A percentile compares a stretch with the other conserved stretches of the same genome.
These are phyloP conservation scores for Sugiyamaella marilandica DNA, from an alignment of 805 yeast species.

Conservation along the genomic window DNA sequence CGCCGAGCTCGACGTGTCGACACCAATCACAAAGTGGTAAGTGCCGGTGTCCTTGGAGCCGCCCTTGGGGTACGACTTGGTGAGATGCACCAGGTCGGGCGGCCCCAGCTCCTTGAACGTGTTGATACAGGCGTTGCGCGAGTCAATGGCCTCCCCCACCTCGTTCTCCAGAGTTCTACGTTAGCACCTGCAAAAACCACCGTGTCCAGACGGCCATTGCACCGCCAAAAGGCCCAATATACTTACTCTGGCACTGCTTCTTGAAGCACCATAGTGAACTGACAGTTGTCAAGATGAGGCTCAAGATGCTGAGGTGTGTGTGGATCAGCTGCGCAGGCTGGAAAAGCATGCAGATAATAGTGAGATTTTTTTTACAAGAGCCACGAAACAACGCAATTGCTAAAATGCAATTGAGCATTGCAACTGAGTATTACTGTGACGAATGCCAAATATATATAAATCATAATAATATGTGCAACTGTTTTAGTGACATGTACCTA, in stretches of 20 bases:
- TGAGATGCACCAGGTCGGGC: slow-evolving; percentile 60
- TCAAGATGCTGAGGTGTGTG: neutral
- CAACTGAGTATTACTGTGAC: too few species aligned
- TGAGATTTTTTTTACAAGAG: too few species aligned
- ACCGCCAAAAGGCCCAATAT: neutral
- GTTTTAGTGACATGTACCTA: too few species aligned
- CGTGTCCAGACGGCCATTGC: neutral
- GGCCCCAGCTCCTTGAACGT: slow-evolving; percentile 59
- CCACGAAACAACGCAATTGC: too few species aligned
- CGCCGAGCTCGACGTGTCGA: slow-evolving; percentile 48
- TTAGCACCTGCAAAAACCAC: slow-evolving; percentile 1
- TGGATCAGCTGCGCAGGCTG: neutral
- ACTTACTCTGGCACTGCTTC: slow-evolving; percentile 3
- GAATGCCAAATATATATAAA: too few species aligned
- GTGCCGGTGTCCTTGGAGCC: slow-evolving; percentile 46
- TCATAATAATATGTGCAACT: too few species aligned
- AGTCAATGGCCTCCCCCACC: slow-evolving; percentile 48
- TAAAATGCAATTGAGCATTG: too few species aligned
- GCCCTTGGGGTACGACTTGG: slow-evolving; percentile 38
- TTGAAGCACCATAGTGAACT: slow-evolving; percentile 2
- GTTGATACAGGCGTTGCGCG: slow-evolving; percentile 43
- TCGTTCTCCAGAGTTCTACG: slow-evolving; percentile 43
- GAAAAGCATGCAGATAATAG: too few species aligned
- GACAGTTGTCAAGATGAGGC: slow-evolving; percentile 3
- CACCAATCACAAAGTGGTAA: slow-evolving; percentile 51